Evolutionary conservation across 495 filamentous ascomycete genomes (phyloP), one percentile per base, ranked within the genome.

Genomic region (Glonium stellatum): DNA sequence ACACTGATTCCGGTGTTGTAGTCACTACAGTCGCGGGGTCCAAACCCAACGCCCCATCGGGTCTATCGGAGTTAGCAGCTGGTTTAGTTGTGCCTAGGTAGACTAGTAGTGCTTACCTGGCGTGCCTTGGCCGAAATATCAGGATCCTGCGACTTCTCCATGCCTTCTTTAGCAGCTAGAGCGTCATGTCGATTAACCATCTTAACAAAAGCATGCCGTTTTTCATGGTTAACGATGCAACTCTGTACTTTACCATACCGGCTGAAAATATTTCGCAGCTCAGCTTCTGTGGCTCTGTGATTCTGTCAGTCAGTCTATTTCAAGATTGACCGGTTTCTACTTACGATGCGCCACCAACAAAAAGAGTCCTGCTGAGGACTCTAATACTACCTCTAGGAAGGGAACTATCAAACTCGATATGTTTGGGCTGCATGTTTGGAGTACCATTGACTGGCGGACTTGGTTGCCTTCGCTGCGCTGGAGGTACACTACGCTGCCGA

Each of bases 171-270:
- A 52, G 93, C 93, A 53, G 70, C 73, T 27, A 96, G 80, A 11
- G 93, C 92, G 69, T 97, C 91, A 31, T 80, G 77, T 23, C 95
- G 90, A 56, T 80, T 89, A 58, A 91, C 80, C 93, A 99, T 97
- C 73, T 99, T 99, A 62, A 99, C 92, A 68, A 99, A 99, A 12
- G 93, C 93, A 74, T 97, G 95, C 22, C 93, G 87, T 74, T 96
- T 97, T 65, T 97, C 95, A 59, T 87, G 85, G 74, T 97, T 96
- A 67, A 97, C 92, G 61, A 99, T 99, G 72, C 91, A 96, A 11
- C 91, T 95, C 68, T 99, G 93, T 1, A 99, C 95, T 48, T 84
- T 72, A 49, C 93, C 93, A 68, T 84, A 96, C 22, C 81, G 82
- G 65, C 76, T 74, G 68, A 99, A 97, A 27, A 91, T 82, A 25